A percentile compares a stretch with the other conserved stretches of the same genome.
phyloP scores from a whole-genome alignment of 352 stramenopile species.

The Pythium biforme region DNA sequence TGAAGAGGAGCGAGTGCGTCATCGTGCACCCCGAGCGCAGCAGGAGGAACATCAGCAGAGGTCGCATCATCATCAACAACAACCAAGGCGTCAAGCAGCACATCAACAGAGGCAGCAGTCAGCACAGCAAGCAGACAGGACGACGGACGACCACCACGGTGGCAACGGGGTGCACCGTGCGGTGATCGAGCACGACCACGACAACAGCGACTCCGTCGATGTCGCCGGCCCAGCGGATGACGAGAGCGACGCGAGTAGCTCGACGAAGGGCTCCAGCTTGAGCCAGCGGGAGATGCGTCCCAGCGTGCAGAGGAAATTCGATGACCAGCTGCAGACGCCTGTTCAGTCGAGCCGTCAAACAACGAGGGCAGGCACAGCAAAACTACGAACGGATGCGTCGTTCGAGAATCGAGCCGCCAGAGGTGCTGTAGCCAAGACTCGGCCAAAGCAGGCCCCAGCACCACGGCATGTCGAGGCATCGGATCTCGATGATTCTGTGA shows the following conservation, averaged over 20 bases:
- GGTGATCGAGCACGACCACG: neutral
- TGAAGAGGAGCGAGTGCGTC: neutral
- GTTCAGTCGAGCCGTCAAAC: neutral
- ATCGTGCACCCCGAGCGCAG: neutral
- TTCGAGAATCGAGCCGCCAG: neutral
- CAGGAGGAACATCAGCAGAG: neutral
- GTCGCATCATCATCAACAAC: neutral
- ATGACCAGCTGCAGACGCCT: slow-evolving; percentile 15
- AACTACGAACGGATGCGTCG: neutral
- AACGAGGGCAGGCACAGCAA: neutral
- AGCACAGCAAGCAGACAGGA: neutral
- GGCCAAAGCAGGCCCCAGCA: neutral
- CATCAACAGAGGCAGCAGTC: neutral
- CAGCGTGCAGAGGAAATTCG: slow-evolving; percentile 15
- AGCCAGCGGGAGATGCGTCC: neutral
- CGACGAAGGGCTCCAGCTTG: slow-evolving; percentile 15
- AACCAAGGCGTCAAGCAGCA: neutral
- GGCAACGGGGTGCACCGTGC: neutral
- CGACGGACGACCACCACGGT: neutral
- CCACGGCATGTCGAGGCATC: neutral
- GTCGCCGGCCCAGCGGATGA: neutral
- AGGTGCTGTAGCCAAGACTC: neutral
- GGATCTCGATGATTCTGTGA: slow-evolving; percentile 28
- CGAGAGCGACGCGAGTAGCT: slow-evolving; percentile 19
- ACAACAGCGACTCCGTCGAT: neutral